These are phyloP conservation scores for Kazachstania bromeliacearum DNA, from an alignment of 805 yeast genomes.

Conservation along the genomic window DNA sequence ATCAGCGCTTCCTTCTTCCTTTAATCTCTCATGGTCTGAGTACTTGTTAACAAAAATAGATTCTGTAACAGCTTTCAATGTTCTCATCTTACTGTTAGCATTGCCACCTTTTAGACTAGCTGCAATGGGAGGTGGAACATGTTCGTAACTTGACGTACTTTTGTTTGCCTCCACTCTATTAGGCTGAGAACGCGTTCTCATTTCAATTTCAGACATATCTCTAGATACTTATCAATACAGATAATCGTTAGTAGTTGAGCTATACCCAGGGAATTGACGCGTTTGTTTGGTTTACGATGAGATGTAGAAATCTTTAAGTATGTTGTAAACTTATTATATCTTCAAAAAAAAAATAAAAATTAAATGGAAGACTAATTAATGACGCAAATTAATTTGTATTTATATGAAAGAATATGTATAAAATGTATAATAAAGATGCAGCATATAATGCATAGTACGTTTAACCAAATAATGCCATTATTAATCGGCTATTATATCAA, in stretches of 20 bases:
- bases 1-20: conserved; percentile 2
- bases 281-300: conserved; percentile 1
- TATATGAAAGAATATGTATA: background rate
- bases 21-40: background rate
- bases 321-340: too few relatives aligned
- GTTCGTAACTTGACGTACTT: conserved; percentile 4
- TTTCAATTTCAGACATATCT: conserved; percentile 1
- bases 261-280: background rate
- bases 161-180: conserved; percentile 1
- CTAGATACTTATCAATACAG: too few relatives aligned
- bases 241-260: too few relatives aligned
- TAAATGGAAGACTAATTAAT: too few relatives aligned
- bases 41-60: conserved; percentile 11
- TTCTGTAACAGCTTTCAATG: conserved; percentile 14
- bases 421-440: too few relatives aligned
- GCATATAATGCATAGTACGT: too few relatives aligned
- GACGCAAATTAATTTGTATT: background rate
- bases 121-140: conserved; percentile 19
- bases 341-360: too few relatives aligned
- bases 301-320: background rate
- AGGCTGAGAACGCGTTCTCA: conserved; percentile 2
- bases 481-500: too few relatives aligned
- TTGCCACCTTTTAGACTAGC: conserved; percentile 9
- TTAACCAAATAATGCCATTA: too few relatives aligned
- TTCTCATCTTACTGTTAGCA: conserved; percentile 10